Conservation (phyloP, 345 rosid genomes). For the Bruguiera sexangula region DNA sequence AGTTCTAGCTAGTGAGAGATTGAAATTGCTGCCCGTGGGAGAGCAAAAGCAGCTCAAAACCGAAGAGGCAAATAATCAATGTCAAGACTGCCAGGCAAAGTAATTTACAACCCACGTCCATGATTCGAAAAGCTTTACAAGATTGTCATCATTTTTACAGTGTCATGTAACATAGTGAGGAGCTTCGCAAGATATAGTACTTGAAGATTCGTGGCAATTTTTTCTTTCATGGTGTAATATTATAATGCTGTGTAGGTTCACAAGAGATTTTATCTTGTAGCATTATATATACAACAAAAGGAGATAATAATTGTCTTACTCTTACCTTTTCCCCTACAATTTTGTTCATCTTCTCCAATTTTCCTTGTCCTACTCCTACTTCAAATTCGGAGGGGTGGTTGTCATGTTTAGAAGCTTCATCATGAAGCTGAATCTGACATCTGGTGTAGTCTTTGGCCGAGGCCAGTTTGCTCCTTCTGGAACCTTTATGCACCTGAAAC, state of each 20-base stretch:
- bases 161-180: not conserved
- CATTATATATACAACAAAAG: conserved; percentile 10
- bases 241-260: not conserved
- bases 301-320: conserved; percentile 10
- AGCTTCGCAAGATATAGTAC: not conserved
- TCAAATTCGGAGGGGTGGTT: conserved; percentile 16
- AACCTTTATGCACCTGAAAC: conserved; percentile 64
- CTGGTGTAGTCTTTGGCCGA: conserved; percentile 61
- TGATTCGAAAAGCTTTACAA: not conserved
- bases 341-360: not conserved
- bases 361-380: conserved; percentile 2
- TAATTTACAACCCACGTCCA: no score
- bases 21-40: no score
- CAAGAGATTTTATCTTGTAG: not conserved
- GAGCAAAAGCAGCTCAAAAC: no score
- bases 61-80: no score
- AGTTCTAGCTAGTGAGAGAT: no score
- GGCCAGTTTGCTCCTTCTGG: conserved; percentile 91
- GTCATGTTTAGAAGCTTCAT: conserved; percentile 71
- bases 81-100: no score
- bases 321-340: not conserved
- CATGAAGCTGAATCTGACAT: conserved; percentile 70
- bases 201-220: no score
- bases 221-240: not conserved
- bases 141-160: not conserved